Conservation (phyloP, 805 yeast genomes). For the Hanseniaspora singularis region DNA sequence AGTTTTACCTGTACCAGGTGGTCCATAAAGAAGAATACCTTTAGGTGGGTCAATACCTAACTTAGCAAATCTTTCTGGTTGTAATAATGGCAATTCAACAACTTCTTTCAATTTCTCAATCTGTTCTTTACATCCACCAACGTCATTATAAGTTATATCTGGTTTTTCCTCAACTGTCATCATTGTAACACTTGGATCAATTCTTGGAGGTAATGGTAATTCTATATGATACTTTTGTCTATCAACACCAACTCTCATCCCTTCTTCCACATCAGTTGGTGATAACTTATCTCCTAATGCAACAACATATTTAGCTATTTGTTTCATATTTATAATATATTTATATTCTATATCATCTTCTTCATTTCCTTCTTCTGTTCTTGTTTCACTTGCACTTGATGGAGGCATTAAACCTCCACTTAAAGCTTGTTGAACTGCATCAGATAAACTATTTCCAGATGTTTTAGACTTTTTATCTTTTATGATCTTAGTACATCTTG, state of each 20-base stretch:
- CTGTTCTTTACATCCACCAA: conserved; percentile 98
- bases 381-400: background rate
- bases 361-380: conserved; percentile 15
- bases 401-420: too few species aligned
- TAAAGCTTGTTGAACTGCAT: conserved; percentile 18
- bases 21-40: conserved; percentile 91
- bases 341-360: conserved; percentile 72
- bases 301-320: conserved; percentile 95
- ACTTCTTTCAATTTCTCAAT: conserved; percentile 93
- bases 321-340: conserved; percentile 93
- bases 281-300: conserved; percentile 93
- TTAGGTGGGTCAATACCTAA: conserved; percentile 98
- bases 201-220: conserved; percentile 92
- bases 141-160: conserved; percentile 94
- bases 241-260: conserved; percentile 99
- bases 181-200: conserved; percentile 97
- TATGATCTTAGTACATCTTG: conserved; percentile 95
- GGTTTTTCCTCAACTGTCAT: conserved; percentile 99
- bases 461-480: conserved; percentile 33
- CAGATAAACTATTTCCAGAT: conserved; percentile 19
- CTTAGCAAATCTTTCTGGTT: conserved; percentile 94
- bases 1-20: conserved; percentile 98
- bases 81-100: conserved; percentile 81
- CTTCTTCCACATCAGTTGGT: conserved; percentile 98
- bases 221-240: conserved; percentile 94